A percentile compares a stretch with the other conserved stretches of the same genome.
Evolutionary conservation across 371 early-diverging fungal genomes (phyloP).

Genomic region (Rhizopus stolonifer): DNA sequence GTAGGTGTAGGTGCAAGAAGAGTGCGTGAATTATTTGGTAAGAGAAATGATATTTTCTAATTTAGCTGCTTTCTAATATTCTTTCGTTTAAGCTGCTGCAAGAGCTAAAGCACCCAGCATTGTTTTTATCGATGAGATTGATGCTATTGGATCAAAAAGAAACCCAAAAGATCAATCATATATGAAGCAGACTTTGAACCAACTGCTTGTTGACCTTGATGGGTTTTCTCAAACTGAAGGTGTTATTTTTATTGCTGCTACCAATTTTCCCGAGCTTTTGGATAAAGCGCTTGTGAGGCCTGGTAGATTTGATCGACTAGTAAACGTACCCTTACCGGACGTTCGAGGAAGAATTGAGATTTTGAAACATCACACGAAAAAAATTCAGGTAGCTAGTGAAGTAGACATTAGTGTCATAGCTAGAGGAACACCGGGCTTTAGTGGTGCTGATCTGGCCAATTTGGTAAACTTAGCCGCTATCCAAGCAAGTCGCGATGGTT

Average conservation of each 20-base stretch:
- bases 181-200: constrained; percentile 96
- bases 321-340: constrained; percentile 95
- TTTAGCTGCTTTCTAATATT: not conserved
- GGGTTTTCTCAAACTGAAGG: constrained; percentile 95
- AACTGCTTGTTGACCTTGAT: constrained; percentile 95
- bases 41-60: not conserved
- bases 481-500: constrained; percentile 80
- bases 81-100: constrained; percentile 78
- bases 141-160: constrained; percentile 97
- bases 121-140: constrained; percentile 99
- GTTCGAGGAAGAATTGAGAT: constrained; percentile 92
- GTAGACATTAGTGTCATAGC: constrained; percentile 87
- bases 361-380: constrained; percentile 86
- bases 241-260: constrained; percentile 98
- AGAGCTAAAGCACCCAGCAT: constrained; percentile 96
- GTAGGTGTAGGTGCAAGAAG: constrained; percentile 97
- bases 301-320: constrained; percentile 96
- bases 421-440: constrained; percentile 95
- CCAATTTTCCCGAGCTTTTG: constrained; percentile 98
- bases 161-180: constrained; percentile 91
- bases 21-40: constrained; percentile 75
- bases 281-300: constrained; percentile 98
- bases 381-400: constrained; percentile 56
- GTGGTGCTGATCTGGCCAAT: constrained; percentile 96
- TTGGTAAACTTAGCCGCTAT: constrained; percentile 96